phyloP scores from a whole-genome alignment of 345 rosid species.

The Combretum micranthum region DNA sequence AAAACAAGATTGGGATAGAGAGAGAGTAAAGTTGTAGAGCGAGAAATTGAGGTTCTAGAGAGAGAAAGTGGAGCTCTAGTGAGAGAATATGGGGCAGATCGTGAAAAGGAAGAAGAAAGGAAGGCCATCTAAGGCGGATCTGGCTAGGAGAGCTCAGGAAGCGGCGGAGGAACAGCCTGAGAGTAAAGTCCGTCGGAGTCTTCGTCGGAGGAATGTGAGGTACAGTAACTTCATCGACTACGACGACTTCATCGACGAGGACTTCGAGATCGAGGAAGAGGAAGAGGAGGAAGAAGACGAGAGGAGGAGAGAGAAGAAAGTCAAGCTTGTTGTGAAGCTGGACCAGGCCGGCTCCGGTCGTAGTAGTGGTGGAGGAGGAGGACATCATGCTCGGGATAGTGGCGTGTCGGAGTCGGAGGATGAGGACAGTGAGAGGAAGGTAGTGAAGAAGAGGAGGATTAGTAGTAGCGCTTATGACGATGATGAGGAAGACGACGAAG shows the following conservation, averaged over 20 bases:
- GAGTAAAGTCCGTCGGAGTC: constrained; percentile 32
- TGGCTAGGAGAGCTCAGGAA: constrained; percentile 34
- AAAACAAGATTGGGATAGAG: constrained; percentile 10
- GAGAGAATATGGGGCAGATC: constrained; percentile 74
- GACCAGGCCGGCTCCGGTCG: constrained; percentile 32
- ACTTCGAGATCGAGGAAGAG: constrained; percentile 18
- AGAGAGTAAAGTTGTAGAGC: constrained; percentile 9
- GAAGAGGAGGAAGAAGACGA: constrained; percentile 40
- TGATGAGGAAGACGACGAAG: constrained; percentile 23
- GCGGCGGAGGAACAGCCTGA: constrained; percentile 16
- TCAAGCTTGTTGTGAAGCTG: constrained; percentile 67
- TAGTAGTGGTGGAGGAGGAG: constrained; percentile 20
- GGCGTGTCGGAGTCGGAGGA: constrained; percentile 31
- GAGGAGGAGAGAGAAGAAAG: constrained; percentile 69
- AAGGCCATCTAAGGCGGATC: constrained; percentile 94
- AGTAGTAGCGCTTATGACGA: constrained; percentile 28
- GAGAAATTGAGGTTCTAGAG: constrained; percentile 28
- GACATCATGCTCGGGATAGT: constrained; percentile 12
- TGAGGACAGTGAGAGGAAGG: constrained; percentile 25
- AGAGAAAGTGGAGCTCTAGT: constrained; percentile 25
- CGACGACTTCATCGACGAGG: constrained; percentile 56
- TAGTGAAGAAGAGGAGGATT: constrained; percentile 42
- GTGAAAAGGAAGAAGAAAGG: constrained; percentile 93
- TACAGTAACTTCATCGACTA: constrained; percentile 57
- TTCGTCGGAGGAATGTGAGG: constrained; percentile 73